Conservation (phyloP, 257 asterid genomes). For the Solanum appendiculatum region DNA sequence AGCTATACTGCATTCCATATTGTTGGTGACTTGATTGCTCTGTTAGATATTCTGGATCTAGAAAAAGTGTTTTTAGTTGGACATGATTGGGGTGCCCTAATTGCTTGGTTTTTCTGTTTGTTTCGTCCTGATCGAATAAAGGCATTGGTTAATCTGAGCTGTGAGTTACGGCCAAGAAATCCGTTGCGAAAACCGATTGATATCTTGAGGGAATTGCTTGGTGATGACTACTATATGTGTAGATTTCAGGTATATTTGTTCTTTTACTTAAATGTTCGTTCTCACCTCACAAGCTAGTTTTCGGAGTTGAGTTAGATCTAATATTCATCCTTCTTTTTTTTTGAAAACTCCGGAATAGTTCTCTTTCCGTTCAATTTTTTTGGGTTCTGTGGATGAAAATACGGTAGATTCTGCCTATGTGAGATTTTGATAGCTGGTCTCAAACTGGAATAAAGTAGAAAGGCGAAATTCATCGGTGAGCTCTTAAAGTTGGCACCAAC, state of each 20-base stretch:
- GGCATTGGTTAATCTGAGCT: conserved; percentile 66
- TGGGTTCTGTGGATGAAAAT: not conserved
- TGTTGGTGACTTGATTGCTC: conserved; percentile 56
- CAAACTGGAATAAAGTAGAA: not conserved
- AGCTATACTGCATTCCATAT: conserved; percentile 69
- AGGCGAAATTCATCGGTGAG: too few relatives aligned
- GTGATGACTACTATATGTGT: conserved; percentile 75
- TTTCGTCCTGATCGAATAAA: conserved; percentile 56
- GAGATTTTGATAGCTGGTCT: not conserved
- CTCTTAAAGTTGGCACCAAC: too few relatives aligned
- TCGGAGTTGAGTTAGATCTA: not conserved
- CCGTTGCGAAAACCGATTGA: conserved; percentile 53
- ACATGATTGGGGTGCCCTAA: conserved; percentile 83
- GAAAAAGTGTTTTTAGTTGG: conserved; percentile 61
- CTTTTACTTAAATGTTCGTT: too few relatives aligned
- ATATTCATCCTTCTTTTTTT: not conserved
- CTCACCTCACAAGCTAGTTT: too few relatives aligned
- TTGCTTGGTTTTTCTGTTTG: conserved; percentile 69
- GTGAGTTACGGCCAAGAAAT: conserved; percentile 49
- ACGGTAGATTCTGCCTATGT: not conserved
- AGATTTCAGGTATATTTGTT: conserved; percentile 52
- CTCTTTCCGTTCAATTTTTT: not conserved
- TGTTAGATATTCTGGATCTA: conserved; percentile 42
- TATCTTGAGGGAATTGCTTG: conserved; percentile 42
- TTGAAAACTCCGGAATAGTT: not conserved